phyloP scores from a whole-genome alignment of 176 grass and related monocot genomes.

The Oryza meridionalis region DNA sequence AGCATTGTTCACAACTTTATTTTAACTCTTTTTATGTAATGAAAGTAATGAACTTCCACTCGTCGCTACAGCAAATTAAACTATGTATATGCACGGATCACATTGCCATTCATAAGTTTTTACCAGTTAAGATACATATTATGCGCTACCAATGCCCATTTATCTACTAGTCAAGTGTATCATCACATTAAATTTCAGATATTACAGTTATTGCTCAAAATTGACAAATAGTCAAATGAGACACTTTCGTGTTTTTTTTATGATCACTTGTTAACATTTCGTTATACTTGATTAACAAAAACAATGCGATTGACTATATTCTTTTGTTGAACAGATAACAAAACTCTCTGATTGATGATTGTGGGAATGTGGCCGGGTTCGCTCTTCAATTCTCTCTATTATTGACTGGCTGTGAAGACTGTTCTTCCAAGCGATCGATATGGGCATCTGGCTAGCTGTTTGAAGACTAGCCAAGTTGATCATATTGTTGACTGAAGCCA shows the following conservation, averaged over 20 bases:
- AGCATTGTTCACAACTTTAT: not conserved
- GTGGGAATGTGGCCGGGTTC: not conserved
- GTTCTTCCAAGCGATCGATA: not conserved
- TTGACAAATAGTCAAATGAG: not conserved
- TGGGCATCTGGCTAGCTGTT: not conserved
- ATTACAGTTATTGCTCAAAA: not conserved
- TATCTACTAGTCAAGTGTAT: not conserved
- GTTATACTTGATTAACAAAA: not conserved
- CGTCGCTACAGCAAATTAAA: not conserved
- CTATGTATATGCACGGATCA: not conserved
- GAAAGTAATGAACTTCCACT: not conserved
- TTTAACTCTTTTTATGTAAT: no score
- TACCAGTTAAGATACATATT: not conserved
- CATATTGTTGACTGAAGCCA: not conserved
- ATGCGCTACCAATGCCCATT: not conserved
- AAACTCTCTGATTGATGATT: no score
- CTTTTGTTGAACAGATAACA: not conserved
- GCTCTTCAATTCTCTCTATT: not conserved
- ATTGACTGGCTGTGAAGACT: not conserved
- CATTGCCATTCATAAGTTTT: no score
- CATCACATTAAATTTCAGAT: not conserved
- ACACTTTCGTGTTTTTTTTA: not conserved
- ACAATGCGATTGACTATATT: not conserved
- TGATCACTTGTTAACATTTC: not conserved
- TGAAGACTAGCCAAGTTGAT: not conserved